Conservation (phyloP, 305 asterid species). For the Plantago coronopus region DNA sequence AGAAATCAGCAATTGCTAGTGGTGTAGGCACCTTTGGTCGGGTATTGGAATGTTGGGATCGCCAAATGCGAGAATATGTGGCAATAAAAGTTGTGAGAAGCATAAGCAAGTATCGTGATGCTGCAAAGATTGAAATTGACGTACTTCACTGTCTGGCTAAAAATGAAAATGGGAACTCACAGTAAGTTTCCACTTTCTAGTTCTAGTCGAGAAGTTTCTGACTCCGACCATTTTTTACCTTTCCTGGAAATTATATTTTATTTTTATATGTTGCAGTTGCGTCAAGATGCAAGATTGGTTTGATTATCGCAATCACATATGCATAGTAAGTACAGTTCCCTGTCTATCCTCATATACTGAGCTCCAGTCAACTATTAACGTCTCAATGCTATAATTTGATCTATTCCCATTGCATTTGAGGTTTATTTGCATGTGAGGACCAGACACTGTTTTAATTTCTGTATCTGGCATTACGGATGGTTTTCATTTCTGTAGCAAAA, state of each 20-base stretch:
- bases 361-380: constrained; percentile 7
- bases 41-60: constrained; percentile 73
- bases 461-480: too few species aligned
- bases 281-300: constrained; percentile 59
- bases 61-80: constrained; percentile 46
- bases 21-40: constrained; percentile 73
- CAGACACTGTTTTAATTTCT: background rate
- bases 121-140: constrained; percentile 55
- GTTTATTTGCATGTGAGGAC: constrained; percentile 14
- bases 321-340: constrained; percentile 46
- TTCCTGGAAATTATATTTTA: constrained; percentile 15
- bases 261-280: constrained; percentile 36
- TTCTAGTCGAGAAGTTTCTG: constrained; percentile 7
- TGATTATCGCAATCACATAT: constrained; percentile 56
- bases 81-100: constrained; percentile 59
- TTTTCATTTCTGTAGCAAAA: too few species aligned
- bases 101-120: constrained; percentile 52
- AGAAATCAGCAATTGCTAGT: constrained; percentile 65
- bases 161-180: constrained; percentile 35
- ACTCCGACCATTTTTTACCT: background rate
- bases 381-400: constrained; percentile 12
- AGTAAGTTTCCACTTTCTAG: constrained; percentile 28
- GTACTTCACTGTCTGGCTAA: constrained; percentile 44
- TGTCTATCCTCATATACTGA: constrained; percentile 14
- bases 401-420: constrained; percentile 7